Evolutionary conservation across 805 yeast genomes (phyloP).

Genomic region (Candida awuae): DNA sequence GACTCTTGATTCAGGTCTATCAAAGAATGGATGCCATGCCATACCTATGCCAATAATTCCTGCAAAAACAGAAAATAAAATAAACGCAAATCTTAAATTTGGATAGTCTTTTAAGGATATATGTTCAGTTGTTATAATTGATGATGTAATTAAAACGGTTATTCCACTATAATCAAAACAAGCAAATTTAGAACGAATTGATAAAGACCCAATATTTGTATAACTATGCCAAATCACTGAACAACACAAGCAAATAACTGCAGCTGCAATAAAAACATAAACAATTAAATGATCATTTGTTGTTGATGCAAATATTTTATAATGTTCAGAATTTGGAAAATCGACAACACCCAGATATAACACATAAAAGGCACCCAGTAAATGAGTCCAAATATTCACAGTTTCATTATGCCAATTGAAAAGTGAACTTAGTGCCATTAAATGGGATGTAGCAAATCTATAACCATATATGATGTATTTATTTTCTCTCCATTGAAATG

Average conservation of each 20-base stretch:
- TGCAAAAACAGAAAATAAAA: slow-evolving; percentile 53
- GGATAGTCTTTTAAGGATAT: slow-evolving; percentile 62
- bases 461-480: slow-evolving; percentile 79
- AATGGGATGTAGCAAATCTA: slow-evolving; percentile 63
- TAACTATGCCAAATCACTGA: slow-evolving; percentile 92
- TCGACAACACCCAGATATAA: slow-evolving; percentile 48
- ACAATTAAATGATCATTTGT: slow-evolving; percentile 42
- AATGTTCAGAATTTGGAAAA: slow-evolving; percentile 55
- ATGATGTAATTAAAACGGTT: slow-evolving; percentile 80
- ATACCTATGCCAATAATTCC: slow-evolving; percentile 68
- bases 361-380: slow-evolving; percentile 57
- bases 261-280: slow-evolving; percentile 59
- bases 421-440: slow-evolving; percentile 51
- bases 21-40: slow-evolving; percentile 92
- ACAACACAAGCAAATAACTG: slow-evolving; percentile 67
- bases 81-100: slow-evolving; percentile 37
- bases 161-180: slow-evolving; percentile 95
- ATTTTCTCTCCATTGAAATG: slow-evolving; percentile 90
- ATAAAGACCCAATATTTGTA: slow-evolving; percentile 59
- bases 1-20: slow-evolving; percentile 75
- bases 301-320: slow-evolving; percentile 28
- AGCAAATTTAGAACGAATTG: slow-evolving; percentile 66
- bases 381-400: slow-evolving; percentile 89
- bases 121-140: slow-evolving; percentile 81
- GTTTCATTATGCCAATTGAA: slow-evolving; percentile 76